phyloP scores from a whole-genome alignment of 169 alveolate genomes.

The Eimeria falciformis region DNA sequence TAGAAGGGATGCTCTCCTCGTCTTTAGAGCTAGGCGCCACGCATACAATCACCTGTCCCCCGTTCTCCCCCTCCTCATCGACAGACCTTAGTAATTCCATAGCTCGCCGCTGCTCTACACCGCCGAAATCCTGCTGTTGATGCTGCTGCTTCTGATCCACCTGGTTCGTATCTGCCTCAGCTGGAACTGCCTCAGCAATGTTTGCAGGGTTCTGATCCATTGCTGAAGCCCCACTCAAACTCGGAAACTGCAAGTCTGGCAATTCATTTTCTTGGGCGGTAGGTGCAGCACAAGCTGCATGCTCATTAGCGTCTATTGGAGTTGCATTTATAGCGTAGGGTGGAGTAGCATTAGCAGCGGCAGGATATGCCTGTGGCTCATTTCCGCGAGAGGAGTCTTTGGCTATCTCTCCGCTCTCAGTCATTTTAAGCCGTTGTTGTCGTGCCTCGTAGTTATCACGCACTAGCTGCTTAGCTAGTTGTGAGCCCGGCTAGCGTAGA shows the following conservation, averaged over 20 bases:
- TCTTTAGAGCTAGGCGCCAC: constrained; percentile 21
- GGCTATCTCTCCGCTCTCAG: not conserved
- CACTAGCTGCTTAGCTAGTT: not conserved
- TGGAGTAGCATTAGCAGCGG: not conserved
- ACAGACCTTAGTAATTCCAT: constrained; percentile 60
- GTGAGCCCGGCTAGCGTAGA: not conserved
- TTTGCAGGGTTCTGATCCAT: not conserved
- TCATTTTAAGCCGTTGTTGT: not conserved
- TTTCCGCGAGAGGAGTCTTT: not conserved
- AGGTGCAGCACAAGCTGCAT: not conserved
- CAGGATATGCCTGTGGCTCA: not conserved
- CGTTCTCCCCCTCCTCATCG: constrained; percentile 54
- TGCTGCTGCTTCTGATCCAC: not conserved
- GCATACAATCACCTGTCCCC: constrained; percentile 64
- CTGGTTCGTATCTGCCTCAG: not conserved
- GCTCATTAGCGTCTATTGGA: not conserved
- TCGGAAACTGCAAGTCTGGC: not conserved
- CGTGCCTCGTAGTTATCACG: not conserved
- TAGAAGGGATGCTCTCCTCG: not conserved
- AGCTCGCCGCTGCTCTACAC: constrained; percentile 63
- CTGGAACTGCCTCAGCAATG: not conserved
- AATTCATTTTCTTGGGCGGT: not conserved
- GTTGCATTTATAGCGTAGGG: not conserved
- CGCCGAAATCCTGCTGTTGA: constrained; percentile 41
- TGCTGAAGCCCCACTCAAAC: not conserved